Evolutionary conservation across 306 rosid genomes (phyloP).

Genomic region (Ammopiptanthus mongolicus): DNA sequence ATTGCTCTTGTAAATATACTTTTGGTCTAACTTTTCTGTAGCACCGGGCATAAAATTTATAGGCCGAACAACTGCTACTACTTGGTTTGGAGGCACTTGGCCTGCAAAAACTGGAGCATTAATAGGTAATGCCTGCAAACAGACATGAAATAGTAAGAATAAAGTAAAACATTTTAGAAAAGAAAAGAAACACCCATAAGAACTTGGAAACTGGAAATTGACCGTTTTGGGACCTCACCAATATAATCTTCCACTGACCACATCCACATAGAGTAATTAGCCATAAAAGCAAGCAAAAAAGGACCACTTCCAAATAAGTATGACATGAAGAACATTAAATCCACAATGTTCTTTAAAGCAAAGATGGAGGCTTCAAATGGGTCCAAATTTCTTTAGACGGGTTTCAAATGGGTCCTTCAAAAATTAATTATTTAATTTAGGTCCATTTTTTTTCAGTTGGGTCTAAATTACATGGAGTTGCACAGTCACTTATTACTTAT

Average conservation of each 20-base stretch:
- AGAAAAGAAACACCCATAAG: neutral
- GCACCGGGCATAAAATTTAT: slow-evolving; percentile 6
- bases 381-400: too few species aligned
- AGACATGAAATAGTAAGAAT: neutral
- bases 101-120: slow-evolving; percentile 31
- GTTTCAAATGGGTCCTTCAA: neutral
- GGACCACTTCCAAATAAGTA: neutral
- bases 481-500: neutral
- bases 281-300: neutral
- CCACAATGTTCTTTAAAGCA: neutral
- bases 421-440: neutral
- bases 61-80: slow-evolving; percentile 41
- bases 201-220: neutral
- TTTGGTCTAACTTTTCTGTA: slow-evolving; percentile 31
- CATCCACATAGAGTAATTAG: neutral
- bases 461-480: neutral
- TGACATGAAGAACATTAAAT: neutral
- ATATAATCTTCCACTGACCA: neutral
- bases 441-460: neutral
- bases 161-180: neutral
- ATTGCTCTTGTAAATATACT: slow-evolving; percentile 12
- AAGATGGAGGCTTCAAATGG: neutral
- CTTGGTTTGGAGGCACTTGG: slow-evolving; percentile 23
- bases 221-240: neutral
- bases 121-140: slow-evolving; percentile 27